Percentiles rank a stretch among this genome's conserved stretches.
phyloP scores from a whole-genome alignment of 2,329 filamentous ascomycete genomes.

The Sphaerulina populicola region DNA sequence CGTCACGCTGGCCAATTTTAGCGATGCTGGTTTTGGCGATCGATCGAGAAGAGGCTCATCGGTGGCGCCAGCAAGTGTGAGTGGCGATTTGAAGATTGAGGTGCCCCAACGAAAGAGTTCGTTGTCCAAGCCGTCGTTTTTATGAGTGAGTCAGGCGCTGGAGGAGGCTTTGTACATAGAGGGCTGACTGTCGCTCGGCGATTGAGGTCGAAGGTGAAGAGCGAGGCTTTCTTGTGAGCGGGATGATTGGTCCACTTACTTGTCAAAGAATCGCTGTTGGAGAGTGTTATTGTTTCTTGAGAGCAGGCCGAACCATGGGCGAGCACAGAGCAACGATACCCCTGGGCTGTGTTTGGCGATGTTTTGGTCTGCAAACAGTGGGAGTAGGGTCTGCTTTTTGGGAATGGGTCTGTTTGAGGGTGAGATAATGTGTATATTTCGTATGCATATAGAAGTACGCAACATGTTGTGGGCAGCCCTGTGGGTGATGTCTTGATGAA shows the following conservation, averaged over 20 bases:
- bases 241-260: not conserved
- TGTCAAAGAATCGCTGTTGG: not conserved
- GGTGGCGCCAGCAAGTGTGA: slow-evolving; percentile 32
- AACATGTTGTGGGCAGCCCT: too few species aligned
- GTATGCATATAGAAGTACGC: not conserved
- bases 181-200: slow-evolving; percentile 4
- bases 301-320: not conserved
- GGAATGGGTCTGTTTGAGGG: not conserved
- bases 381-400: slow-evolving; percentile 4
- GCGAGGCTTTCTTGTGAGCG: slow-evolving; percentile 20
- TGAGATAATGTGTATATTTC: not conserved
- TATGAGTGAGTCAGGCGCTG: slow-evolving; percentile 33
- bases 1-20: slow-evolving; percentile 33
- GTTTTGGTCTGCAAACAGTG: not conserved
- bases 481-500: too few species aligned
- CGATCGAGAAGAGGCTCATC: slow-evolving; percentile 38
- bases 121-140: slow-evolving; percentile 46
- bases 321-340: not conserved
- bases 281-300: not conserved
- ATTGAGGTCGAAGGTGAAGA: slow-evolving; percentile 14
- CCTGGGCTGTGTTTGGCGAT: slow-evolving; percentile 5
- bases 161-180: slow-evolving; percentile 14
- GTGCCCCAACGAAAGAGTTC: slow-evolving; percentile 38
- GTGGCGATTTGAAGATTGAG: slow-evolving; percentile 31
- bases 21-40: slow-evolving; percentile 34